Evolutionary conservation across 164 flowering plant species (phyloP).

Genomic region (Tetracentron sinense): DNA sequence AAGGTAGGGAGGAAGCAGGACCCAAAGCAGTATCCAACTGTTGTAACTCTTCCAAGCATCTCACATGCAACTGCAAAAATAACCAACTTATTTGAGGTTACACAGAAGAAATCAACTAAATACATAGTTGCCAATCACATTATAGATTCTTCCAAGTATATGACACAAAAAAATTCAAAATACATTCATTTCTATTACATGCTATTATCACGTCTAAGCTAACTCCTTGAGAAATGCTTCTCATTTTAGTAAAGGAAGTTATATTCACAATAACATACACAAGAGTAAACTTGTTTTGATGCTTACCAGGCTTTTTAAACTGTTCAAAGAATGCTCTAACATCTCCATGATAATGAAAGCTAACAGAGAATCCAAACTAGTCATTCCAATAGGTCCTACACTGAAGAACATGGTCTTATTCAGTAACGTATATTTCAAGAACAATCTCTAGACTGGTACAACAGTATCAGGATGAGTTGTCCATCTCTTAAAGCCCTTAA

Average conservation of each 20-base stretch:
- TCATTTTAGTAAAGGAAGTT: not conserved
- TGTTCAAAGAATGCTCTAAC: conserved; percentile 16
- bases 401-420: conserved; percentile 16
- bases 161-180: no score
- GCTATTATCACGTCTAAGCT: not conserved
- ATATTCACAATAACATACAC: not conserved
- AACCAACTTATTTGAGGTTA: not conserved
- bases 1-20: conserved; percentile 24
- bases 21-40: conserved; percentile 22
- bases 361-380: conserved; percentile 25
- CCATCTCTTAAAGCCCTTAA: not conserved
- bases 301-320: conserved; percentile 23
- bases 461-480: not conserved
- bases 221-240: not conserved
- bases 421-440: not conserved
- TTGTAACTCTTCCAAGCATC: conserved; percentile 19
- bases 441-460: not conserved
- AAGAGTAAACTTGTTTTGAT: not conserved
- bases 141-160: no score
- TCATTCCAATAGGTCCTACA: conserved; percentile 29
- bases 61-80: conserved; percentile 22
- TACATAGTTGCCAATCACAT: not conserved
- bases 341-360: conserved; percentile 16
- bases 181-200: conserved; percentile 4
- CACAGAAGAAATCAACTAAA: not conserved